A percentile compares a stretch with the other conserved stretches of the same genome.
These are phyloP conservation scores for Coffea humblotiana DNA, from an alignment of 305 asterid species.

Conservation along the genomic window DNA sequence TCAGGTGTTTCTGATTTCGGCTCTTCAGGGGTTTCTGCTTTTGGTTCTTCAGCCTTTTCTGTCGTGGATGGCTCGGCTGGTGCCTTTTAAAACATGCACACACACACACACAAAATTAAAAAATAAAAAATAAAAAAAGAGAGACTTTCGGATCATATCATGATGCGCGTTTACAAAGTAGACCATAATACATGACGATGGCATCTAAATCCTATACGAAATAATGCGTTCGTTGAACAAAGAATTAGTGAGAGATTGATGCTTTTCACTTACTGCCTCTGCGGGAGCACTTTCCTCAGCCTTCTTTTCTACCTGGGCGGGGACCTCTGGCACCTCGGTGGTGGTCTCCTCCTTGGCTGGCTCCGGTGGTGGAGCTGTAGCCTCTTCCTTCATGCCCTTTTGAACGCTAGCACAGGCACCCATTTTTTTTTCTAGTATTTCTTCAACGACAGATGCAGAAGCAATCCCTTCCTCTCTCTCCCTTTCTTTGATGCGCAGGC, in stretches of 20 bases:
- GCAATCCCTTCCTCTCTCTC: constrained; percentile 17
- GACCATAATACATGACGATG: background rate
- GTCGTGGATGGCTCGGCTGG: constrained; percentile 9
- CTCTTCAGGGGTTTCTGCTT: too few species aligned
- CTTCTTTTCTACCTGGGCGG: constrained; percentile 17
- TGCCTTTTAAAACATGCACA: constrained; percentile 17
- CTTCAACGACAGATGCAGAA: background rate
- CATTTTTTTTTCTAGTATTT: constrained; percentile 22
- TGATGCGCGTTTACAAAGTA: background rate
- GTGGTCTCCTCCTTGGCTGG: constrained; percentile 40
- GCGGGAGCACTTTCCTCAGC: constrained; percentile 21
- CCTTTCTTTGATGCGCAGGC: background rate
- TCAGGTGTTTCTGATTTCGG: too few species aligned
- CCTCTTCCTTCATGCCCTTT: constrained; percentile 43
- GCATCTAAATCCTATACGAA: background rate
- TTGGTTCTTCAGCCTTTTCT: background rate
- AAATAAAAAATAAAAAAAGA: too few species aligned
- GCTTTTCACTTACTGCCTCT: constrained; percentile 16
- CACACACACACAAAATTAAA: too few species aligned
- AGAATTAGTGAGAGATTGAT: background rate
- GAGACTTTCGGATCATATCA: background rate
- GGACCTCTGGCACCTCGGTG: constrained; percentile 22
- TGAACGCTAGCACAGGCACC: constrained; percentile 64
- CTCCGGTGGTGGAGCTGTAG: constrained; percentile 42
- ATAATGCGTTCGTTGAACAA: background rate